Conservation (phyloP, 225 moss, liverwort and hornwort species). For the Marchantia paleacea region DNA sequence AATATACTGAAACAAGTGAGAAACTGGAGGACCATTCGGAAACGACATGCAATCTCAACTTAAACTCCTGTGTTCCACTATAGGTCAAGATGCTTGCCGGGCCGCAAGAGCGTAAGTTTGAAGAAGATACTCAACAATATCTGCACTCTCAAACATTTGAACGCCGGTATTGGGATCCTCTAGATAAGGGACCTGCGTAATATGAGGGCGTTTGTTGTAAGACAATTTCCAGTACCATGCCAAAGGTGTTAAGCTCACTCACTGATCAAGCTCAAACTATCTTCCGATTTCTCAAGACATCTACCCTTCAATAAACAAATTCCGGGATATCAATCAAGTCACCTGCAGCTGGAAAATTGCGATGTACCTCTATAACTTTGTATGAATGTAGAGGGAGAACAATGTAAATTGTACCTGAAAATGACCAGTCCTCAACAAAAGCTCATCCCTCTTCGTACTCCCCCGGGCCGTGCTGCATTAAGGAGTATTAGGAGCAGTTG, state of each 20-base stretch:
- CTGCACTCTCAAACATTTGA: conserved; percentile 88
- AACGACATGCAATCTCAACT: no score
- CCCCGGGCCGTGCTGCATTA: conserved; percentile 76
- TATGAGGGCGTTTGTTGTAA: not conserved
- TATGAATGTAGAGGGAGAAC: not conserved
- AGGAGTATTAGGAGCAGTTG: not conserved
- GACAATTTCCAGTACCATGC: not conserved
- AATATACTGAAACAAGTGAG: no score
- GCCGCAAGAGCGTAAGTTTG: conserved; percentile 63
- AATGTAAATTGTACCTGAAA: conserved; percentile 60
- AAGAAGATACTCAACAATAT: conserved; percentile 73
- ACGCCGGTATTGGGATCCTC: conserved; percentile 96
- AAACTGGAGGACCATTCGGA: no score
- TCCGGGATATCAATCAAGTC: not conserved
- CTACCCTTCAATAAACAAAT: not conserved
- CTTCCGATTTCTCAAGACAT: no score
- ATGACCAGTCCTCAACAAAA: conserved; percentile 60
- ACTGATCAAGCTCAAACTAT: not conserved
- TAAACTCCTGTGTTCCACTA: no score
- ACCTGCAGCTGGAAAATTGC: not conserved
- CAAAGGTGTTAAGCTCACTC: not conserved
- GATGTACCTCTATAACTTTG: not conserved
- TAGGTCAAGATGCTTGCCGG: no score
- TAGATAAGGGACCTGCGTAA: conserved; percentile 74
- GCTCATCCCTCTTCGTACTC: conserved; percentile 72